Base-by-base conservation (phyloP, 2,329 filamentous ascomycete species). In the Aspergillus novoparasiticus region DNA sequence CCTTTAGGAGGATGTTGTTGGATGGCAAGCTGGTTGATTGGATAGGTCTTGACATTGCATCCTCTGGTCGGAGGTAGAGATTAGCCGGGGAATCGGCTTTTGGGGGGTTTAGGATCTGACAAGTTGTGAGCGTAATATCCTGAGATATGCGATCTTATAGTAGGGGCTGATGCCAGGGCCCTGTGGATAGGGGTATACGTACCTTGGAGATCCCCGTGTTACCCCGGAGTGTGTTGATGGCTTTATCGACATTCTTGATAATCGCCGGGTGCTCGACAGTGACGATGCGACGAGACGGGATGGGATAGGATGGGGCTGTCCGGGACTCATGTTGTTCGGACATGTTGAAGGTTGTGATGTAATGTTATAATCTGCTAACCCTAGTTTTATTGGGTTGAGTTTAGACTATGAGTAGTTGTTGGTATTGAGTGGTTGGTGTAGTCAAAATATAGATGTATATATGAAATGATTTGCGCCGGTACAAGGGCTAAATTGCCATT, bases 1-100 rank as follows among this genome's bases (percentile, higher is more conserved):
- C 85, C 75, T 93, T 94, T 59, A 99, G 83, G 23, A 98, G 84
- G 23, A 98, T 81, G 73, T 97, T 96, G 73, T 93, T 92, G 11
- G 92, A 91, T 23, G 86, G 80, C 36, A 89, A 86, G 73, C 90
- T 91, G 48, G 89, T 89, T 9, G 94, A 97, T 69, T 90, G 83
- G 64, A 97, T 82, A 10, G 92, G 91, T 69, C 90, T 90, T 71
- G 91, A 89, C 71, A 92, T 88, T 3, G 90, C 89, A 76, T 96
- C 93, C 67, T 93, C 86, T 28, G 91, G 91, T 26, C 92, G 88
- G 59, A 98, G 82, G 70, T 90, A 91, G n/a, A 96, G 80, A 2
- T 90, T 90, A 28, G 86, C 80, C 58, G 83, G 80, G 46, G 81
- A 81, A 61, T 84, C 82, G 43, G 80, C 72, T 62, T 82, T 79